Base-by-base conservation (phyloP, 225 moss, liverwort and hornwort genomes). In the Bryum argenteum region DNA sequence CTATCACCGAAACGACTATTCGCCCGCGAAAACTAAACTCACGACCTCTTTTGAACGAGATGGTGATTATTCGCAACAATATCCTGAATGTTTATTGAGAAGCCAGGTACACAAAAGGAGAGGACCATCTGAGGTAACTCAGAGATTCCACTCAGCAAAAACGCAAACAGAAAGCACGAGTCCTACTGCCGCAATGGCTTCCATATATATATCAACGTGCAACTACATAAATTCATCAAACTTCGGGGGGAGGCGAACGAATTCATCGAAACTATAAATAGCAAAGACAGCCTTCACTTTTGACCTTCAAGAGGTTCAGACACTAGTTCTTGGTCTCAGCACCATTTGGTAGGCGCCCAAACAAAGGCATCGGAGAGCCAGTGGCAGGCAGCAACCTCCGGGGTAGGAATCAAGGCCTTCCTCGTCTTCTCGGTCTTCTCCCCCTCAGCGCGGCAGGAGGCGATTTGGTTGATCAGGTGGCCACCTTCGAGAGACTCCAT, bases 291-390 rank as follows among this genome's bases (percentile, higher is more conserved):
- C 58, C n/a, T 63, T 66, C 50, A 54, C n/a, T 52, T 61, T 60
- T 57, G 55, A 66, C n/a, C 58, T 61, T 60, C 57, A 55, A 66
- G 19, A 55, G 54, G 37, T 20, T 45, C 43, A 7, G 16, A 6
- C 18, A 61, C 45, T 50, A 72, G 26, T 71, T 67, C 58, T 72
- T 68, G 53, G 23, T 42, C 66, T 57, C 61, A 41, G 66, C 62
- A 21, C 28, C 63, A 15, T 43, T 69, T n/a, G 48, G 67, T 54
- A 18, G 85, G 82, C 71, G 82, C 85, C 82, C 82, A 86, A 8
- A 86, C 79, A 16, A 82, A 75, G 68, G 82, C 80, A 55, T 86
- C 82, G 6, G 77, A 78, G 58, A 86, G 75, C 85, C 85, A 86
- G 67, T 82, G 85, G 77, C 85, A 86, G 28, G 79, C 67, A 23